Conservation (phyloP, 805 yeast species). For the Yamadazyma laniorum region DNA sequence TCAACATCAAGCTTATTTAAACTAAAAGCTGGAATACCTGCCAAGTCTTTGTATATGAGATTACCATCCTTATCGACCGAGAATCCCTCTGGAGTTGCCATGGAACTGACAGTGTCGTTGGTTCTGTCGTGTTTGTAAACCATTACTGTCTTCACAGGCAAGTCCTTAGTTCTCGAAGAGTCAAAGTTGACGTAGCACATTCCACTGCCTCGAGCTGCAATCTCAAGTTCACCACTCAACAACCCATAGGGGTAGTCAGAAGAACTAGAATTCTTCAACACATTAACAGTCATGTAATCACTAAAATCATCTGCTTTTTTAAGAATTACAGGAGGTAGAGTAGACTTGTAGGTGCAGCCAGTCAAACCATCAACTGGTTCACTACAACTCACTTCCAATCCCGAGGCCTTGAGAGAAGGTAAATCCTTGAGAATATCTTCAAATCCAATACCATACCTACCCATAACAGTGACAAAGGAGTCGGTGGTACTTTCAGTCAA, state of each 20-base stretch:
- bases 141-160: conserved; percentile 66
- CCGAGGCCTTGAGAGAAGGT: conserved; percentile 55
- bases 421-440: conserved; percentile 51
- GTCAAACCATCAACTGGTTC: conserved; percentile 46
- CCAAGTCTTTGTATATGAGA: conserved; percentile 49
- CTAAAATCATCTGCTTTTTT: conserved; percentile 31
- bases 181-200: conserved; percentile 63
- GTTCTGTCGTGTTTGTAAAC: conserved; percentile 40
- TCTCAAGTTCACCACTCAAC: conserved; percentile 57
- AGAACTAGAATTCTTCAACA: conserved; percentile 49
- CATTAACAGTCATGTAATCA: conserved; percentile 50
- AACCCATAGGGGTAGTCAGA: conserved; percentile 59
- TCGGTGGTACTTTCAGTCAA: conserved; percentile 27
- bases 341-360: conserved; percentile 51
- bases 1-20: conserved; percentile 67
- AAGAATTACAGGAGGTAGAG: conserved; percentile 41
- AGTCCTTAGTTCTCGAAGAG: conserved; percentile 24
- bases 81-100: conserved; percentile 44
- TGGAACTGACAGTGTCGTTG: conserved; percentile 7
- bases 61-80: conserved; percentile 42
- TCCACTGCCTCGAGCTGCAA: conserved; percentile 61
- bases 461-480: conserved; percentile 47
- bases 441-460: conserved; percentile 49
- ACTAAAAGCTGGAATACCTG: conserved; percentile 64
- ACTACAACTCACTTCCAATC: conserved; percentile 32